Evolutionary conservation across 202 grass and related monocot genomes (phyloP).

Genomic region (Bolboschoenoplectus hybrid): DNA sequence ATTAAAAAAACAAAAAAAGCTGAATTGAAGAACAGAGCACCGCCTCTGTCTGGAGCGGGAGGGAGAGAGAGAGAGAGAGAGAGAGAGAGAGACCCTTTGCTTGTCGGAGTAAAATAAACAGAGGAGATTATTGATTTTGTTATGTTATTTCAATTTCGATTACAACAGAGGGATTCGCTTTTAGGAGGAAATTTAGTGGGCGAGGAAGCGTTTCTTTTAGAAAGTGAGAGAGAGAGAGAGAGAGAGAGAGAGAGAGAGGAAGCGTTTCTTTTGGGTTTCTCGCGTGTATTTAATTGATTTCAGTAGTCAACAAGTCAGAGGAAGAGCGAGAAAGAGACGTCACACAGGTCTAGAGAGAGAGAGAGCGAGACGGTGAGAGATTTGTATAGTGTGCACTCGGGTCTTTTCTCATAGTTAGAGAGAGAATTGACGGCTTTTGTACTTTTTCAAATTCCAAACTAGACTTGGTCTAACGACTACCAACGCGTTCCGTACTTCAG

Average conservation of each 20-base stretch:
- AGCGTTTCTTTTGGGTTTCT: slow-evolving; percentile 36
- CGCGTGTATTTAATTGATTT: slow-evolving; percentile 23
- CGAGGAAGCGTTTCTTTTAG: background rate
- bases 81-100: slow-evolving; percentile 17
- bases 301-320: slow-evolving; percentile 31
- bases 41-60: background rate
- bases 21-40: slow-evolving; percentile 35
- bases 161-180: background rate
- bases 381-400: background rate
- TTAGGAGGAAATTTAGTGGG: no score
- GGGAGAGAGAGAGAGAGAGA: background rate
- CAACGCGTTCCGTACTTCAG: background rate
- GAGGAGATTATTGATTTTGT: slow-evolving; percentile 18
- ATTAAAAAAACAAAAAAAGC: background rate
- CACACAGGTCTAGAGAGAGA: background rate
- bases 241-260: no score
- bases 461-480: slow-evolving; percentile 1
- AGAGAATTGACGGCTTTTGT: slow-evolving; percentile 19
- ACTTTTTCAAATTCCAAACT: background rate
- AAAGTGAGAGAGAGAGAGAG: background rate
- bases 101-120: slow-evolving; percentile 10
- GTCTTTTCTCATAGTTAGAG: background rate
- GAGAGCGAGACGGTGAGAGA: background rate
- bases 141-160: background rate
- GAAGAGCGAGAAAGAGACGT: background rate